Conservation (phyloP, 2,329 filamentous ascomycete species). For the Neonectria punicea region DNA sequence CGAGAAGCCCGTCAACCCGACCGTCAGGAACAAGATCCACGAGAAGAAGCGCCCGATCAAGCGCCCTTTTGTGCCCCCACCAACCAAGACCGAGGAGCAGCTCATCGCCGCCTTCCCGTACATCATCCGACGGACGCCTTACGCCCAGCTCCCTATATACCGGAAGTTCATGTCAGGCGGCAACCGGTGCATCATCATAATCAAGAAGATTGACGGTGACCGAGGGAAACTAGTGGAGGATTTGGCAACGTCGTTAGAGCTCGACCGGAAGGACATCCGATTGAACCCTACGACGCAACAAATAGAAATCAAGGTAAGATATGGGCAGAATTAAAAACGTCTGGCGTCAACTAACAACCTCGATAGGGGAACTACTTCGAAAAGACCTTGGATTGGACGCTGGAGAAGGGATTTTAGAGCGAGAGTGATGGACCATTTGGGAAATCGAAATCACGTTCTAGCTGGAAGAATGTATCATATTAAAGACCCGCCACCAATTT, state of each 20-base stretch:
- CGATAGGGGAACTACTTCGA: slow-evolving; percentile 49
- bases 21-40: slow-evolving; percentile 41
- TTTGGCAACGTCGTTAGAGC: slow-evolving; percentile 66
- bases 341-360: slow-evolving; percentile 11
- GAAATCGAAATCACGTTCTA: slow-evolving; percentile 4
- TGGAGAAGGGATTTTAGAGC: slow-evolving; percentile 49
- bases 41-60: slow-evolving; percentile 38
- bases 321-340: background rate
- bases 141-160: slow-evolving; percentile 82
- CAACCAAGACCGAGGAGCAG: slow-evolving; percentile 46
- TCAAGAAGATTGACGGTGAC: slow-evolving; percentile 86
- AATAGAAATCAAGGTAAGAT: slow-evolving; percentile 76
- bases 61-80: slow-evolving; percentile 43
- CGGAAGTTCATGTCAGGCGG: slow-evolving; percentile 77
- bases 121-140: slow-evolving; percentile 76
- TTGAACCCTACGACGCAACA: slow-evolving; percentile 74
- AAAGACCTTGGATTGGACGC: slow-evolving; percentile 46
- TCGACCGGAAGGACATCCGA: slow-evolving; percentile 65
- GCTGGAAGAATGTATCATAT: slow-evolving; percentile 44
- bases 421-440: background rate
- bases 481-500: slow-evolving; percentile 32
- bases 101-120: slow-evolving; percentile 61
- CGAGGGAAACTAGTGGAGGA: slow-evolving; percentile 70
- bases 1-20: slow-evolving; percentile 37
- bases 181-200: slow-evolving; percentile 76